Evolutionary conservation across 345 rosid genomes (phyloP).

Genomic region (Eucalyptus fibrosa): DNA sequence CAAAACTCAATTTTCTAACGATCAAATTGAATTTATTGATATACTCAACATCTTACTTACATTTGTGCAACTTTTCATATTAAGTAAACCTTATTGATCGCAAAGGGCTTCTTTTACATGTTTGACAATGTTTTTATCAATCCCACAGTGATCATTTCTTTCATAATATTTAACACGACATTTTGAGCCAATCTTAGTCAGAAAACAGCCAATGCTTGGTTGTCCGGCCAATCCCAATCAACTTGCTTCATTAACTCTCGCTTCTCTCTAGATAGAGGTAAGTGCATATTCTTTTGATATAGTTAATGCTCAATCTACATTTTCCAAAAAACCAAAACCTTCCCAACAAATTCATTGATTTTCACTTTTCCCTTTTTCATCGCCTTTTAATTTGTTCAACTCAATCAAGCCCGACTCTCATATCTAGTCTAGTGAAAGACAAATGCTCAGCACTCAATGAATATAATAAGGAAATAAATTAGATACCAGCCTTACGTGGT

Average conservation of each 20-base stretch:
- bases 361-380: not conserved
- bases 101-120: not conserved
- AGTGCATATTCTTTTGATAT: not conserved
- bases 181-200: not conserved
- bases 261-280: not conserved
- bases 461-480: too few species aligned
- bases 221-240: not conserved
- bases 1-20: not conserved
- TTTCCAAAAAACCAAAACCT: not conserved
- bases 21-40: not conserved
- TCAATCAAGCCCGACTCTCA: not conserved
- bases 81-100: not conserved
- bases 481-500: too few species aligned
- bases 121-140: not conserved
- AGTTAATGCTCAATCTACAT: not conserved
- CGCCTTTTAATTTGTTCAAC: not conserved
- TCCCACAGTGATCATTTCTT: not conserved
- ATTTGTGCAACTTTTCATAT: not conserved
- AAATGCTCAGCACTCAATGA: not conserved
- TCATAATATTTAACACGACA: not conserved
- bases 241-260: not conserved
- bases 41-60: not conserved
- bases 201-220: not conserved
- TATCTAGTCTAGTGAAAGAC: not conserved
- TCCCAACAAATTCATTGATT: not conserved